These are phyloP conservation scores for Immersiella caudata DNA, from an alignment of 495 filamentous ascomycete genomes.

Conservation along the genomic window DNA sequence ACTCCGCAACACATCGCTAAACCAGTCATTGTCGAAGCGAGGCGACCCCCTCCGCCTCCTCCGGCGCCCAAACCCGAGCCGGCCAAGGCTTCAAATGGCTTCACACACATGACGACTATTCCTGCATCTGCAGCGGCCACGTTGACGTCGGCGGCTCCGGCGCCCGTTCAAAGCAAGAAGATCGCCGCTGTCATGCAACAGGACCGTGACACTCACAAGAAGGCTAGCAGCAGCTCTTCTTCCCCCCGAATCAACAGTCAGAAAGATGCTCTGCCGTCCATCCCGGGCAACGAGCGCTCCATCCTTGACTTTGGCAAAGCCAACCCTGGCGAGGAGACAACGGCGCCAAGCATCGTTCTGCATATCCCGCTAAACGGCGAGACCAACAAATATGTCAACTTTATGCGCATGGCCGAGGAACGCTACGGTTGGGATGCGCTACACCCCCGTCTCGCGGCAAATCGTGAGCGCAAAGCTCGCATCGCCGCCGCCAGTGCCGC, in stretches of 20 bases:
- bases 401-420: conserved; percentile 89
- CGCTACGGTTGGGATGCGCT: conserved; percentile 92
- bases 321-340: conserved; percentile 50
- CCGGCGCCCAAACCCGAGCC: conserved; percentile 28
- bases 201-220: conserved; percentile 44
- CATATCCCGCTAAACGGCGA: conserved; percentile 78
- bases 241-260: conserved; percentile 44
- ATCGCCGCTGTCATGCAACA: conserved; percentile 38
- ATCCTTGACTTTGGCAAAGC: conserved; percentile 56
- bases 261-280: conserved; percentile 44
- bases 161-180: conserved; percentile 36
- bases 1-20: conserved; percentile 42
- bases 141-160: conserved; percentile 13
- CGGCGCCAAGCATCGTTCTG: conserved; percentile 79
- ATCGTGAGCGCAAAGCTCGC: conserved; percentile 74
- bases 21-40: conserved; percentile 37
- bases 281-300: conserved; percentile 48
- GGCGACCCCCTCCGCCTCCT: conserved; percentile 38
- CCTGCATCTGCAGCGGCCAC: conserved; percentile 25
- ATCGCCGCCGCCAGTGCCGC: conserved; percentile 84
- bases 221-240: conserved; percentile 44
- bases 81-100: conserved; percentile 39
- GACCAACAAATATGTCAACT: conserved; percentile 89
- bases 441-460: conserved; percentile 86
- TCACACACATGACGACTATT: conserved; percentile 42